Percentiles rank a stretch among this genome's conserved stretches.
Evolutionary conservation across 2,329 filamentous ascomycete species (phyloP).

Genomic region (Diaporthe sp.): DNA sequence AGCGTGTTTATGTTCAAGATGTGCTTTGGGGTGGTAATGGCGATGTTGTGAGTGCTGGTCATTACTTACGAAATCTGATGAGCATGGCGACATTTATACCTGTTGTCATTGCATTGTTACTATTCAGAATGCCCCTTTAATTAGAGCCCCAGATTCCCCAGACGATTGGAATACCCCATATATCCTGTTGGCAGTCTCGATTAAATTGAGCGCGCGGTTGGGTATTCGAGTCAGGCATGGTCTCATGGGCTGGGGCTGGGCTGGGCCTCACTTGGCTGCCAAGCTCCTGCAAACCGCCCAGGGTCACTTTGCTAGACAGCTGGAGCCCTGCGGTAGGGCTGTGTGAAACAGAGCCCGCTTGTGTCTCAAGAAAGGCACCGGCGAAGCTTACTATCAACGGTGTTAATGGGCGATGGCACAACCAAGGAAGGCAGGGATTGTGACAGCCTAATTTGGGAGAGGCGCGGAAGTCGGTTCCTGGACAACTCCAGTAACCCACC

Average conservation of each 20-base stretch:
- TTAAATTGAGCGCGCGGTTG: conserved; percentile 25
- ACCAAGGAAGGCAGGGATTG: background rate
- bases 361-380: conserved; percentile 2
- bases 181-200: background rate
- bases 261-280: background rate
- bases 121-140: background rate
- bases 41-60: background rate
- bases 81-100: background rate
- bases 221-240: background rate
- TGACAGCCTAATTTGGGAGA: background rate
- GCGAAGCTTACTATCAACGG: background rate
- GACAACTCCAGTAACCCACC: background rate
- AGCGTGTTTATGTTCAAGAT: background rate
- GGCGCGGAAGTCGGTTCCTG: background rate
- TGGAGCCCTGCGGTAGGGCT: conserved; percentile 18
- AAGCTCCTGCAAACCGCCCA: background rate
- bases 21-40: background rate
- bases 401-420: background rate
- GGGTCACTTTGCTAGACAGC: background rate
- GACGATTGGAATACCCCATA: background rate
- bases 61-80: background rate
- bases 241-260: background rate
- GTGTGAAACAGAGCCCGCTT: conserved; percentile 11
- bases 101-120: background rate
- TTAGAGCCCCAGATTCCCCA: conserved; percentile 13